phyloP scores from a whole-genome alignment of 805 yeast species.

The Pichia eremophila region DNA sequence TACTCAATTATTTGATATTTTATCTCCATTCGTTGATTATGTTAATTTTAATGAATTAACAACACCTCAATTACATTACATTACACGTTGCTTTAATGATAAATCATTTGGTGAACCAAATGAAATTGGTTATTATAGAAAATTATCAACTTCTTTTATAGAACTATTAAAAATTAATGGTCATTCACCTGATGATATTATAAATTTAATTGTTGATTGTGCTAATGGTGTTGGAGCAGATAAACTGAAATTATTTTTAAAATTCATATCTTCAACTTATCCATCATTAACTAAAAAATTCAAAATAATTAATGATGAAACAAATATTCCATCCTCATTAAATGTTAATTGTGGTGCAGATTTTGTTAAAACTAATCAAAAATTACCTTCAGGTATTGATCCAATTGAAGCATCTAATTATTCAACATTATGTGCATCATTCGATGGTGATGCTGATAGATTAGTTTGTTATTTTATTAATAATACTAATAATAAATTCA shows the following conservation, averaged over 20 bases:
- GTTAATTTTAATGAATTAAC: slow-evolving; percentile 65
- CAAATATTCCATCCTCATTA: slow-evolving; percentile 43
- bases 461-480: slow-evolving; percentile 65
- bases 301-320: slow-evolving; percentile 43
- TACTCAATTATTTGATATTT: slow-evolving; percentile 22
- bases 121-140: slow-evolving; percentile 61
- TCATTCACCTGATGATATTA: slow-evolving; percentile 5
- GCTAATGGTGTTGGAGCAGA: slow-evolving; percentile 98
- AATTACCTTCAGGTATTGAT: slow-evolving; percentile 52
- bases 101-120: slow-evolving; percentile 47
- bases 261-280: neutral
- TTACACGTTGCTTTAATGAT: slow-evolving; percentile 69
- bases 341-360: slow-evolving; percentile 92
- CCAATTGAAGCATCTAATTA: slow-evolving; percentile 16
- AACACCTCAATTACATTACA: slow-evolving; percentile 90
- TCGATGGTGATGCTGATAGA: slow-evolving; percentile 97
- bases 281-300: slow-evolving; percentile 27
- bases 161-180: slow-evolving; percentile 29
- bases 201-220: slow-evolving; percentile 61
- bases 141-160: slow-evolving; percentile 47
- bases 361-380: slow-evolving; percentile 83
- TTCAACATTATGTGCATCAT: slow-evolving; percentile 59
- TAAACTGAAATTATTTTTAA: slow-evolving; percentile 37
- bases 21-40: slow-evolving; percentile 34
- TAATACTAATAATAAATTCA: slow-evolving; percentile 31